phyloP scores from a whole-genome alignment of 1,139 yeast genomes.

The Geotrichum cucujoidarum region DNA sequence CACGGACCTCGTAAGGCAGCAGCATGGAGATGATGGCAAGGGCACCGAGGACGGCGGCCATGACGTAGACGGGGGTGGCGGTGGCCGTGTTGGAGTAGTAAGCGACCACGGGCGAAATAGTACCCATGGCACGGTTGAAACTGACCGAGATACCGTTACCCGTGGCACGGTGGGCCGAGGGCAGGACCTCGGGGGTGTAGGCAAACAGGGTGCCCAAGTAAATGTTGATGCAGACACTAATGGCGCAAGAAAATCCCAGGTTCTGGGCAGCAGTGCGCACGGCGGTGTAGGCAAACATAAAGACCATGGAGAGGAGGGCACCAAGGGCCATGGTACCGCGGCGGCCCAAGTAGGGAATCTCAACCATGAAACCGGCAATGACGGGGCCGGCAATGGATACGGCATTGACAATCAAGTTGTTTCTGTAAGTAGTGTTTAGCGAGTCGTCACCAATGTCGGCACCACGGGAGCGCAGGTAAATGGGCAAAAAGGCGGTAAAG shows the following conservation, averaged over 20 bases:
- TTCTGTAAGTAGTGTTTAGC: slow-evolving; percentile 45
- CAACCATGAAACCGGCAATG: slow-evolving; percentile 44
- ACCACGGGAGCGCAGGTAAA: slow-evolving; percentile 46
- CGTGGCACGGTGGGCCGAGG: slow-evolving; percentile 51
- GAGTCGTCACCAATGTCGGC: slow-evolving; percentile 41
- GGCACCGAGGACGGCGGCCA: slow-evolving; percentile 49
- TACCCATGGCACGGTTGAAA: slow-evolving; percentile 45
- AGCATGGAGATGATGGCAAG: slow-evolving; percentile 42
- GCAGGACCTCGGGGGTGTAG: slow-evolving; percentile 47
- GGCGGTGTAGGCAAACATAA: slow-evolving; percentile 54
- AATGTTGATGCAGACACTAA: slow-evolving; percentile 48
- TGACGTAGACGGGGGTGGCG: slow-evolving; percentile 53
- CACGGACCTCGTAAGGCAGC: slow-evolving; percentile 45
- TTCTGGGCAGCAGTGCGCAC: slow-evolving; percentile 48
- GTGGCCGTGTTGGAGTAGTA: slow-evolving; percentile 44
- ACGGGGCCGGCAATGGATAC: slow-evolving; percentile 55
- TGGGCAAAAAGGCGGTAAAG: slow-evolving; percentile 49
- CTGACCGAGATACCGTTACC: slow-evolving; percentile 52
- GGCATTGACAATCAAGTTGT: slow-evolving; percentile 48
- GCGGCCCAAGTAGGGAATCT: slow-evolving; percentile 48
- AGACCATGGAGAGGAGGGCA: slow-evolving; percentile 49
- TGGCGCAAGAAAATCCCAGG: slow-evolving; percentile 50
- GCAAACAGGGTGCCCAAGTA: slow-evolving; percentile 44
- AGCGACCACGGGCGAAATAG: slow-evolving; percentile 50
- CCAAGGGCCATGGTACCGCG: slow-evolving; percentile 54